phyloP scores from a whole-genome alignment of 1,139 yeast genomes.

The Debaryomyces robertsiae region DNA sequence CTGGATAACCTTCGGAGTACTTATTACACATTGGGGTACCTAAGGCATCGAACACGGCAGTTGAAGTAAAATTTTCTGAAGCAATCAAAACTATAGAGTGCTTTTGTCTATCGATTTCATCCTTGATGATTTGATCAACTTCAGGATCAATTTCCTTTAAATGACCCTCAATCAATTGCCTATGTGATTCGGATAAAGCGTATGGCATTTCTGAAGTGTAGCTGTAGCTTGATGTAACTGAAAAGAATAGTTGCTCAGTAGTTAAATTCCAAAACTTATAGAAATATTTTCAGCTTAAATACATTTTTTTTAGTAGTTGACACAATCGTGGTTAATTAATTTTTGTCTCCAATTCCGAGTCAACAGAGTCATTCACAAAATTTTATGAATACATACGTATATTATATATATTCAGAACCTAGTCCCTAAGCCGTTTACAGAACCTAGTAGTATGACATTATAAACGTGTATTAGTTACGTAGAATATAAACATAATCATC shows the following conservation, averaged over 20 bases:
- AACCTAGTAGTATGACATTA: constrained; percentile 1
- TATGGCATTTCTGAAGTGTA: constrained; percentile 40
- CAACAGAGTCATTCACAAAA: constrained; percentile 5
- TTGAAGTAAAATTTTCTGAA: constrained; percentile 95
- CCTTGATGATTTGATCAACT: constrained; percentile 77
- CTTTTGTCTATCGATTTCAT: constrained; percentile 90
- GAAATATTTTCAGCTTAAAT: constrained; percentile 1
- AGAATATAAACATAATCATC: constrained; percentile 7
- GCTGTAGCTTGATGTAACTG: neutral
- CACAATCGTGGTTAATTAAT: constrained; percentile 10
- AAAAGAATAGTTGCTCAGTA: neutral
- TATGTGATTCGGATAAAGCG: constrained; percentile 69
- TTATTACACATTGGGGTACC: constrained; percentile 97
- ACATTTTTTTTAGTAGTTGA: neutral
- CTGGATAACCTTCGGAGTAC: constrained; percentile 87
- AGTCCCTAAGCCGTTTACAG: too few species aligned
- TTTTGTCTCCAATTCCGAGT: constrained; percentile 6
- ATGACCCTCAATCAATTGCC: constrained; percentile 67
- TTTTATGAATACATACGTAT: neutral
- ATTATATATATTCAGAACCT: too few species aligned
- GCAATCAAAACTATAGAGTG: constrained; percentile 95
- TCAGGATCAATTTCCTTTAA: constrained; percentile 80
- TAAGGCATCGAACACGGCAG: constrained; percentile 93
- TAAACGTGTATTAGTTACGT: constrained; percentile 8
- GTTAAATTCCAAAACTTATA: neutral